phyloP scores from a whole-genome alignment of 2,329 filamentous ascomycete species.

The Nemania sp. region DNA sequence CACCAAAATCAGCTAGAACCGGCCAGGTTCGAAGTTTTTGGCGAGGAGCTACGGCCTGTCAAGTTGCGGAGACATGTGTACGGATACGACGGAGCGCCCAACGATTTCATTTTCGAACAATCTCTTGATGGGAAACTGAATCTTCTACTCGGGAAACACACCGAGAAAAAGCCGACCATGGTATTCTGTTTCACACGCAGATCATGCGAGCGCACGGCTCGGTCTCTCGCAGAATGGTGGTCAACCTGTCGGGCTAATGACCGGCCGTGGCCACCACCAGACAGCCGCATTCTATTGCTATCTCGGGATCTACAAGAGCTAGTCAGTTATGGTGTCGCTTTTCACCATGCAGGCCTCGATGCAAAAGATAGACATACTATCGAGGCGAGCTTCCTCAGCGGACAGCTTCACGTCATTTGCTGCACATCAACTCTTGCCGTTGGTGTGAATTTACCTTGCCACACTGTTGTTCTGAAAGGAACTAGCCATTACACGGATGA shows the following conservation, averaged over 20 bases:
- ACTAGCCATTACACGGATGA: constrained; percentile 68
- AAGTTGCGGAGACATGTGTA: constrained; percentile 76
- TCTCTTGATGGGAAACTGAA: constrained; percentile 67
- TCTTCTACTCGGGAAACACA: constrained; percentile 67
- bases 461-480: constrained; percentile 82
- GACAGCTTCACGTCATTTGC: constrained; percentile 79
- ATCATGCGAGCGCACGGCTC: constrained; percentile 69
- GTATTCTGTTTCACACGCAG: constrained; percentile 81
- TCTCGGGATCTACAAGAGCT: constrained; percentile 62
- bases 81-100: constrained; percentile 65
- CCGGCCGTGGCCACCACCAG: constrained; percentile 66
- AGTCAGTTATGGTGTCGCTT: constrained; percentile 65
- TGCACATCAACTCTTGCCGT: constrained; percentile 85
- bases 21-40: constrained; percentile 70
- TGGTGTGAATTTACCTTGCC: constrained; percentile 81
- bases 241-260: constrained; percentile 51
- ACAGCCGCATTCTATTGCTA: constrained; percentile 51
- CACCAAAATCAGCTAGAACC: constrained; percentile 61
- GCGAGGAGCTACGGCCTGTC: constrained; percentile 79
- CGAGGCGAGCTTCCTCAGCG: constrained; percentile 69
- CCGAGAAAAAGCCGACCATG: constrained; percentile 74
- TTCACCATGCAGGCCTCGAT: constrained; percentile 79
- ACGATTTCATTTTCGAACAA: constrained; percentile 79
- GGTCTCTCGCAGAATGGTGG: constrained; percentile 69
- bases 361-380: constrained; percentile 64